Evolutionary conservation across 2,329 filamentous ascomycete species (phyloP), one percentile per base, ranked within the genome.

Genomic region (Alternaria infectoria): DNA sequence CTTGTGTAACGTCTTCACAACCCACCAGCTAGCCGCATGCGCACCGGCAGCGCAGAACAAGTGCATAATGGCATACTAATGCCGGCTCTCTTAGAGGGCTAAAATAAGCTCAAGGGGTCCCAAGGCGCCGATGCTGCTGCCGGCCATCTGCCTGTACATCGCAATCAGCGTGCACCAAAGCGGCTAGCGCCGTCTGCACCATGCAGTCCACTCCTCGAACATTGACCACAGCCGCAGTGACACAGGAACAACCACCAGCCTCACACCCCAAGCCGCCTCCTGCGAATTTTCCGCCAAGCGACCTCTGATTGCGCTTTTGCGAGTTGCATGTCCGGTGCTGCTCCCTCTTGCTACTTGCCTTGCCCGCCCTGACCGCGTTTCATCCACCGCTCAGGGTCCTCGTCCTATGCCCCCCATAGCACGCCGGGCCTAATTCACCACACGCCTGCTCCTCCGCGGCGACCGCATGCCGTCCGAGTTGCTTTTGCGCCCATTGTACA

Each of bases 361-460:
- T 68, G 66, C 57, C 64, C 47, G 65, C 65, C 68, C 69, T 68
- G 68, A 56, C 64, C 49, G 73, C 70, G 73, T 72, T 72, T 72
- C 70, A 72, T 65, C 75, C 64, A 67, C 65, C 57, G 65, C 62
- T 67, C 69, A 73, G 71, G 67, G 67, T 66, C 64, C 64, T 66
- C 62, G 63, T 62, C 68, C 64, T 40, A 50, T 40, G 46, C 62
- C 66, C 65, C 69, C 65, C 61, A 58, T 57, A 59, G 54, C 64
- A 21, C 36, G 57, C 25, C 40, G 36, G 25, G 26, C 49, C 57
- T 54, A 46, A 51, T 63, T 60, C 57, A 57, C 65, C 45, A 46
- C 60, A 49, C 65, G 44, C 49, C 30, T 40, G 30, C 40, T 46
- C 46, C 28, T 45, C 58, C 59, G 54, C 62, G 15, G 60, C 66